Evolutionary conservation across 2,329 filamentous ascomycete genomes (phyloP), one percentile per base, ranked within the genome.

Genomic region (Elsinoe batatas): DNA sequence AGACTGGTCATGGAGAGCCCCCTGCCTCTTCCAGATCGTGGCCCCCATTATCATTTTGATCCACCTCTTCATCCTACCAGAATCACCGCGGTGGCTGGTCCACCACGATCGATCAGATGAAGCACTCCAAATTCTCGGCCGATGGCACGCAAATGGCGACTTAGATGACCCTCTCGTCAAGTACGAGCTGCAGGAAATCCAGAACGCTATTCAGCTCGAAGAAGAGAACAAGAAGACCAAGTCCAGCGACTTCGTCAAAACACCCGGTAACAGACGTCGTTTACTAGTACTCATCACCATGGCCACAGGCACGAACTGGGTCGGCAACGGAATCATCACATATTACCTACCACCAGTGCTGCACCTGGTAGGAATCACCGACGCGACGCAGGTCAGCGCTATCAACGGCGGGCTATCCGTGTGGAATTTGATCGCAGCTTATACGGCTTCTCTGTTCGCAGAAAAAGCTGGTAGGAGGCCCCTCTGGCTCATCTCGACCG

Each of bases 181-280:
- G 62, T 83, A 82, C 65, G 81, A 87, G 66, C 84, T 76, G 65
- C 76, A 76, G 53, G 82, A 87, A 69, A 87, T 87, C 68, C 79
- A 77, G 63, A 77, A 83, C 63, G 83, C 81, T 11, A 78, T 86
- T 55, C 69, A 72, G 53, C 69, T 82, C 57, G 83, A 85, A 63
- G 71, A 72, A 17, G 32, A n/a, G 22, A 42, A 54, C 55, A 69
- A 72, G 57, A 44, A 44, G 42, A 74, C 67, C 53, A 69, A 71
- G 10, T 78, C 75, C 43, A 77, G 71, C 58, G 86, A 83, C 66
- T 59, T 78, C 15, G 81, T 85, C 64, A 83, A 86, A 61, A 76
- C 73, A 3, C 69, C 70, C 26, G 78, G 75, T 33, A 81, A 81
- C 62, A 71, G 77, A 30, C 73, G 75, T 58, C 71, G 78, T 26